Evolutionary conservation across 2,329 filamentous ascomycete species (phyloP).

Genomic region (Ceratocystis ficicola): DNA sequence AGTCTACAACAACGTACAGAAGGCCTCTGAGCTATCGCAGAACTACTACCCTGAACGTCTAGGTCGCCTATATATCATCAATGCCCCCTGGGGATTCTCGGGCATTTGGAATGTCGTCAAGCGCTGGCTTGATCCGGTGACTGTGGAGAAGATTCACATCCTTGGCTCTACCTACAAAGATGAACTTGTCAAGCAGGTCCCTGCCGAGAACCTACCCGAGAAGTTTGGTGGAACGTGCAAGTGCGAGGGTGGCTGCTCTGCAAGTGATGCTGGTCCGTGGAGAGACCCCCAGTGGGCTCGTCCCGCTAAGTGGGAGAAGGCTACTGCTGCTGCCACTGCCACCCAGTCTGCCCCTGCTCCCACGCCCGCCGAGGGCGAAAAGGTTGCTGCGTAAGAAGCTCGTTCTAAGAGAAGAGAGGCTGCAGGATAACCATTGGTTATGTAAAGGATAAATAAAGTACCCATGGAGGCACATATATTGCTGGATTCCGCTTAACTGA

Average conservation of each 20-base stretch:
- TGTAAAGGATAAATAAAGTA: constrained; percentile 22
- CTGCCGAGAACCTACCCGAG: constrained; percentile 78
- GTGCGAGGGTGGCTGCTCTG: constrained; percentile 68
- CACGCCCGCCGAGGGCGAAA: constrained; percentile 29
- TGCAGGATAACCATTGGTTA: constrained; percentile 17
- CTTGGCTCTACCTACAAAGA: constrained; percentile 70
- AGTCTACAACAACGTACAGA: constrained; percentile 78
- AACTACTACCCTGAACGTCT: constrained; percentile 99
- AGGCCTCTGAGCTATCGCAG: constrained; percentile 80
- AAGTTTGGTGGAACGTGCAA: constrained; percentile 73
- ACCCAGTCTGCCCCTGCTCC: constrained; percentile 28
- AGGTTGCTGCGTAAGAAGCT: constrained; percentile 30
- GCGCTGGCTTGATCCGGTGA: constrained; percentile 92
- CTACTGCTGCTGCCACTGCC: constrained; percentile 24
- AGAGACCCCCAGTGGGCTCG: constrained; percentile 55
- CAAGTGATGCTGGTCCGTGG: constrained; percentile 91
- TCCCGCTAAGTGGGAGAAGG: constrained; percentile 49
- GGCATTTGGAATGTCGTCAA: constrained; percentile 77
- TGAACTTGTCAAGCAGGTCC: constrained; percentile 73
- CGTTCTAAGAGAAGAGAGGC: constrained; percentile 14
- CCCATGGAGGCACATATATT: constrained; percentile 19
- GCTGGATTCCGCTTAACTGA: neutral
- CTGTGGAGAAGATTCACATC: constrained; percentile 89
- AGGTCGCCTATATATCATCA: constrained; percentile 94
- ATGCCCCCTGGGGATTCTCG: constrained; percentile 91